phyloP scores from a whole-genome alignment of 306 rosid genomes.

The Dryas drummondii region DNA sequence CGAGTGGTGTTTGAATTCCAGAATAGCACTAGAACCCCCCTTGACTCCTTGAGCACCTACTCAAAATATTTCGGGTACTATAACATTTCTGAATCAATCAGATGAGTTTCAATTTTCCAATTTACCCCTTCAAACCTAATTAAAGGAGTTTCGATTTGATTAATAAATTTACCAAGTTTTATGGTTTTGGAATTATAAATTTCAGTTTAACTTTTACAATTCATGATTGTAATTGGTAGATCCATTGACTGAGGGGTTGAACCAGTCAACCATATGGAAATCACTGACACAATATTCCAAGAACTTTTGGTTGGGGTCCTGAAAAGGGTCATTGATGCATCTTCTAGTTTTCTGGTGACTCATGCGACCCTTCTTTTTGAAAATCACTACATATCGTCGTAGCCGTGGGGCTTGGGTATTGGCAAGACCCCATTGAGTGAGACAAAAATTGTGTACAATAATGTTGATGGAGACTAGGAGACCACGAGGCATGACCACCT shows the following conservation, averaged over 20 bases:
- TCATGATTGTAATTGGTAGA: neutral
- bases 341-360: neutral
- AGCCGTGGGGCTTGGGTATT: conserved; percentile 8
- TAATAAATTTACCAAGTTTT: too few species aligned
- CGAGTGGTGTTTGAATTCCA: too few species aligned
- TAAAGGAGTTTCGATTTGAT: too few species aligned
- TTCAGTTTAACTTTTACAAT: neutral
- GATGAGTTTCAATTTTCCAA: neutral
- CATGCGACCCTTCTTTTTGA: neutral
- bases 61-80: too few species aligned
- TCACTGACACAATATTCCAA: neutral
- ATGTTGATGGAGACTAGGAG: neutral
- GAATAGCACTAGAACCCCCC: too few species aligned
- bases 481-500: neutral
- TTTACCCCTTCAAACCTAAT: neutral
- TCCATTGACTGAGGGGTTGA: neutral
- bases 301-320: conserved; percentile 3
- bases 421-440: neutral
- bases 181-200: too few species aligned
- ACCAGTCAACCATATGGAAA: neutral
- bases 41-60: too few species aligned
- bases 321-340: too few species aligned
- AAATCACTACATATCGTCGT: neutral
- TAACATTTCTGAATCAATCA: neutral
- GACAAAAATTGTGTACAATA: neutral